phyloP scores from a whole-genome alignment of 345 rosid species.

The Syzygium oleosum region DNA sequence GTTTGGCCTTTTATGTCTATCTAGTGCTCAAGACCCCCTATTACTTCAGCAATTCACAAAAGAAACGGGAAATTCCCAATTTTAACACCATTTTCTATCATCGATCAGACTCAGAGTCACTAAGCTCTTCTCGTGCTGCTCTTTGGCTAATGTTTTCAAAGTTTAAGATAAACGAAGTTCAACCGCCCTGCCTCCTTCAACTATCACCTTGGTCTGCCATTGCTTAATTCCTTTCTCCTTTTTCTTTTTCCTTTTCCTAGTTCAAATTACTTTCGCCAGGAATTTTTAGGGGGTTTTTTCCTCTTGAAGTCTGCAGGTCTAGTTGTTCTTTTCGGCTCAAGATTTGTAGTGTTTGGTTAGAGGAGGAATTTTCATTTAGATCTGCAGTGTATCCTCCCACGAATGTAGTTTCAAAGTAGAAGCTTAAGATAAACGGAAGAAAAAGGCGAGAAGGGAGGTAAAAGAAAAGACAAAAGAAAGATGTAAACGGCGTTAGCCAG shows the following conservation, averaged over 20 bases:
- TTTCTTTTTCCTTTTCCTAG: neutral
- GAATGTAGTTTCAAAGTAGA: neutral
- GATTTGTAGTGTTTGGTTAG: neutral
- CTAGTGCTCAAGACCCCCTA: too few species aligned
- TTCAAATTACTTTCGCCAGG: neutral
- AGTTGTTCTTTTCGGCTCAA: neutral
- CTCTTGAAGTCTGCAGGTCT: neutral
- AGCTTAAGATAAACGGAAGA: neutral
- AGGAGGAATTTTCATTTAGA: neutral
- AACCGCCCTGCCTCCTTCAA: neutral
- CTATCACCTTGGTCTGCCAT: neutral
- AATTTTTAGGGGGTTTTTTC: neutral
- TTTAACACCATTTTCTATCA: too few species aligned
- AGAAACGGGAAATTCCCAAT: too few species aligned
- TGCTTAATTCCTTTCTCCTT: neutral
- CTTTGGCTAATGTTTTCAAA: too few species aligned
- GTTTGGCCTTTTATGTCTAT: neutral
- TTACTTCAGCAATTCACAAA: too few species aligned
- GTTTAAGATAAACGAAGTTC: too few species aligned
- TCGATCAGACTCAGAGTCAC: too few species aligned
- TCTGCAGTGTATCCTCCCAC: neutral
- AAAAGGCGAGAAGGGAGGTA: neutral
- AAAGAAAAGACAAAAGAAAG: neutral
- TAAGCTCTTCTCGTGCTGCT: too few species aligned
- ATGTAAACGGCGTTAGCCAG: neutral